Evolutionary conservation across 2,329 filamentous ascomycete genomes (phyloP).

Genomic region (Aureobasidium namibiae): DNA sequence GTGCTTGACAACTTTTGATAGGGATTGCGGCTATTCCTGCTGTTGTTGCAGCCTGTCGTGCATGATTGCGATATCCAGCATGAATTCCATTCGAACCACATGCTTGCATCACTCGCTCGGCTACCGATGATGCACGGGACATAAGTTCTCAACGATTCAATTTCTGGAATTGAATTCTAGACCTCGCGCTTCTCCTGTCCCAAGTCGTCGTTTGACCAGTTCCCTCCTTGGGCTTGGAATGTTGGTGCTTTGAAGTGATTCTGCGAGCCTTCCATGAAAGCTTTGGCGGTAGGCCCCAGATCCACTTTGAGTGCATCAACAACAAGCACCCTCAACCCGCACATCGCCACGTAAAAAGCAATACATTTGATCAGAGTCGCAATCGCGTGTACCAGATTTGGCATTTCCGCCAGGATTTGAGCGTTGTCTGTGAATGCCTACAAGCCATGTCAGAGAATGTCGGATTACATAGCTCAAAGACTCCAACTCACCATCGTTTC

Average conservation of each 20-base stretch:
- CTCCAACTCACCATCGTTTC: background rate
- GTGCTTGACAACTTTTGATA: too few species aligned
- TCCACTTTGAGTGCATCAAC: background rate
- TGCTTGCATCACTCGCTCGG: background rate
- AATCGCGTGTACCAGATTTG: background rate
- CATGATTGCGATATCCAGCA: too few species aligned
- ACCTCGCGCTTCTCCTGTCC: background rate
- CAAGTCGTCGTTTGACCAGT: background rate
- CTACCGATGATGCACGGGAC: background rate
- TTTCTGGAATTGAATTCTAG: background rate
- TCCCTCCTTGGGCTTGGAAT: background rate
- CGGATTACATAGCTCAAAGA: background rate
- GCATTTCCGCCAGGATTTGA: background rate
- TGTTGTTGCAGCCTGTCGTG: too few species aligned
- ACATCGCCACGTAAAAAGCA: background rate
- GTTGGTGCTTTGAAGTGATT: background rate
- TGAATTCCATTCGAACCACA: too few species aligned
- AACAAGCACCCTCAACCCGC: background rate
- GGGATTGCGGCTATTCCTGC: too few species aligned
- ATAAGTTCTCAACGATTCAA: background rate
- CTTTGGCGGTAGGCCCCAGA: background rate
- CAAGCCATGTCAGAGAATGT: background rate
- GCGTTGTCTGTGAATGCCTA: background rate
- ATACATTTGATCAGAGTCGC: background rate
- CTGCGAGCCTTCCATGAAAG: background rate